phyloP scores from a whole-genome alignment of 768 basidiomycete genomes.

The Tricholoma sp. region DNA sequence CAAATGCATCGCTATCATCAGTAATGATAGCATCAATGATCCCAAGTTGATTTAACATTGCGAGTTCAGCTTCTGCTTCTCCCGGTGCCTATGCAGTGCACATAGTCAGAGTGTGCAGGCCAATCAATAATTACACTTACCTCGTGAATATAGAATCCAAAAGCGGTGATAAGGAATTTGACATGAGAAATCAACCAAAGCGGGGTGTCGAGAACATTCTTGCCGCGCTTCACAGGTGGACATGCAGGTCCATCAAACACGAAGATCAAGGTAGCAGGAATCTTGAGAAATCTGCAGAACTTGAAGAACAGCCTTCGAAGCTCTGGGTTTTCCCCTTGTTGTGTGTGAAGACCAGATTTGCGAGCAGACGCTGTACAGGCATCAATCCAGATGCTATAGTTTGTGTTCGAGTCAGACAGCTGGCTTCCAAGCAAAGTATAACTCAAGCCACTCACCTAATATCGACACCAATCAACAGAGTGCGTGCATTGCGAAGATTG shows the following conservation, averaged over 20 bases:
- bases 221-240: constrained; percentile 37
- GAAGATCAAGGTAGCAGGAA: constrained; percentile 36
- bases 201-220: constrained; percentile 21
- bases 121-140: constrained; percentile 8
- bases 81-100: constrained; percentile 35
- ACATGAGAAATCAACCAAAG: constrained; percentile 20
- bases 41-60: constrained; percentile 33
- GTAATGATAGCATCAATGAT: constrained; percentile 43
- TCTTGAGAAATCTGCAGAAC: constrained; percentile 24
- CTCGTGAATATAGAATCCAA: constrained; percentile 33
- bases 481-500: background rate
- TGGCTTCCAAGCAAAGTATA: background rate
- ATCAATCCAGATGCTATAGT: constrained; percentile 1
- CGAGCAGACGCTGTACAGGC: constrained; percentile 4
- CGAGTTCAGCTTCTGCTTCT: constrained; percentile 51
- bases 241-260: constrained; percentile 45
- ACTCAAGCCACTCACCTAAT: background rate
- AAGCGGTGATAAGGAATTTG: constrained; percentile 33
- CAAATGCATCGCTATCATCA: constrained; percentile 42
- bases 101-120: background rate
- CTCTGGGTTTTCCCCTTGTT: constrained; percentile 32
- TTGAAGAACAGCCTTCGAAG: constrained; percentile 38
- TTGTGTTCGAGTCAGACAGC: background rate
- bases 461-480: background rate
- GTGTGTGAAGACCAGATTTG: constrained; percentile 10